These are phyloP conservation scores for Pyrenophora tritici-repentis DNA, from an alignment of 2,329 filamentous ascomycete genomes.

Conservation along the genomic window DNA sequence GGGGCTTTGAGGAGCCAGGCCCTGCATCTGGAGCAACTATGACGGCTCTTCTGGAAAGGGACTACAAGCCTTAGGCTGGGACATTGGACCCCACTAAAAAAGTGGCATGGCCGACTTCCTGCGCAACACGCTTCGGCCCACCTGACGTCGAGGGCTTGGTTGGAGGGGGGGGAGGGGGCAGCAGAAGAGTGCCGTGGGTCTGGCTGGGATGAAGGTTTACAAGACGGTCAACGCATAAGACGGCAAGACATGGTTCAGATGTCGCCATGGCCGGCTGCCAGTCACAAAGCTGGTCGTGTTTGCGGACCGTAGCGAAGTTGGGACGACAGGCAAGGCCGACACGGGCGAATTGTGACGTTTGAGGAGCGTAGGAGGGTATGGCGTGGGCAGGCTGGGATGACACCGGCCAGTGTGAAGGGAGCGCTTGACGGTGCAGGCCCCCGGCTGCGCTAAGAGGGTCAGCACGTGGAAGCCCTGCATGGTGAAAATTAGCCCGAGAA, in stretches of 20 bases:
- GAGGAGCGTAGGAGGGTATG: slow-evolving; percentile 24
- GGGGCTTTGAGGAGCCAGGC: slow-evolving; percentile 16
- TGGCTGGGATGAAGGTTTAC: slow-evolving; percentile 18
- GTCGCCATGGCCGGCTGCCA: slow-evolving; percentile 17
- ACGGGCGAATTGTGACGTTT: slow-evolving; percentile 27
- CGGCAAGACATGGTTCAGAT: slow-evolving; percentile 13
- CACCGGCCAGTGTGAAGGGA: slow-evolving; percentile 9
- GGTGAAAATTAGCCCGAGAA: slow-evolving; percentile 13
- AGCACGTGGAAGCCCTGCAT: slow-evolving; percentile 36
- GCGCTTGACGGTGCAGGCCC: slow-evolving; percentile 6
- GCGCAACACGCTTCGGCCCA: slow-evolving; percentile 30
- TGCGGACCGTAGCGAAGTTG: slow-evolving; percentile 25
- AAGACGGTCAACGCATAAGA: slow-evolving; percentile 9
- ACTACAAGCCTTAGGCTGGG: slow-evolving; percentile 25
- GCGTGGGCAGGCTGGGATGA: slow-evolving; percentile 15
- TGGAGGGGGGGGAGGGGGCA: slow-evolving; percentile 14
- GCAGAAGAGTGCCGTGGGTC: slow-evolving; percentile 7
- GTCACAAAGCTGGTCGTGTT: slow-evolving; percentile 13
- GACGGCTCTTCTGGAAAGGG: slow-evolving; percentile 30
- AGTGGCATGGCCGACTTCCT: slow-evolving; percentile 25
- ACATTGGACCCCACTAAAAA: slow-evolving; percentile 22
- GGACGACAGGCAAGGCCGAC: slow-evolving; percentile 13
- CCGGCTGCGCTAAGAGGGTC: slow-evolving; percentile 17
- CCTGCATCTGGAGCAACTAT: slow-evolving; percentile 21
- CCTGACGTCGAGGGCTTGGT: slow-evolving; percentile 20